phyloP scores from a whole-genome alignment of 83 land plant genomes.

The Thuja plicata region DNA sequence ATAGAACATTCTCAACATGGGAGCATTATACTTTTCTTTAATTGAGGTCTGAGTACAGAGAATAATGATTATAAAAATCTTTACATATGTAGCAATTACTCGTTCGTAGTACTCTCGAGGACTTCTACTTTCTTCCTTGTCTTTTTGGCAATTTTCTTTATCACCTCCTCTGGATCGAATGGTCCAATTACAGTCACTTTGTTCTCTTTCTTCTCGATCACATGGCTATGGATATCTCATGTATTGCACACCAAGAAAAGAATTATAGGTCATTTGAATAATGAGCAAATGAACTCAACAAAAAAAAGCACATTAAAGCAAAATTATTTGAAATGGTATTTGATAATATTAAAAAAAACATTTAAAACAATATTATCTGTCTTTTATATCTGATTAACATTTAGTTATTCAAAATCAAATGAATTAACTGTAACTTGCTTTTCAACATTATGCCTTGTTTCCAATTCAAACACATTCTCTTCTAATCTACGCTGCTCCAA shows the following conservation, averaged over 20 bases:
- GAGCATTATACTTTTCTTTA: too few relatives aligned
- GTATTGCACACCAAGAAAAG: not conserved
- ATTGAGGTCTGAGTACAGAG: not conserved
- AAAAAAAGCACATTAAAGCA: not conserved
- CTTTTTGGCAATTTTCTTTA: not conserved
- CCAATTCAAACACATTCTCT: not conserved
- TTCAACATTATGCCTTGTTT: too few relatives aligned
- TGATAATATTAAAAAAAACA: too few relatives aligned
- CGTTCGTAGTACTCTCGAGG: not conserved
- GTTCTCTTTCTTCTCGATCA: not conserved
- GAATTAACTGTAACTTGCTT: too few relatives aligned
- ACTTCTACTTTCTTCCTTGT: constrained; percentile 3
- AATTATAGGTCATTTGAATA: not conserved
- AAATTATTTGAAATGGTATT: not conserved
- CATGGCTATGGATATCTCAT: constrained; percentile 7
- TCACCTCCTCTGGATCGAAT: not conserved
- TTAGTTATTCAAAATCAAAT: too few relatives aligned
- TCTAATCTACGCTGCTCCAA: not conserved
- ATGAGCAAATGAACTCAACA: not conserved
- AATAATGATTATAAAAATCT: not conserved
- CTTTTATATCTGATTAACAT: too few relatives aligned
- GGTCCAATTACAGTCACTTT: not conserved
- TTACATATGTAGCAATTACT: not conserved
- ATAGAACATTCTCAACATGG: too few relatives aligned
- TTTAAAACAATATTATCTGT: too few relatives aligned